These are phyloP conservation scores for Fusarium nanum DNA, from an alignment of 2,329 filamentous ascomycete genomes.

Conservation along the genomic window DNA sequence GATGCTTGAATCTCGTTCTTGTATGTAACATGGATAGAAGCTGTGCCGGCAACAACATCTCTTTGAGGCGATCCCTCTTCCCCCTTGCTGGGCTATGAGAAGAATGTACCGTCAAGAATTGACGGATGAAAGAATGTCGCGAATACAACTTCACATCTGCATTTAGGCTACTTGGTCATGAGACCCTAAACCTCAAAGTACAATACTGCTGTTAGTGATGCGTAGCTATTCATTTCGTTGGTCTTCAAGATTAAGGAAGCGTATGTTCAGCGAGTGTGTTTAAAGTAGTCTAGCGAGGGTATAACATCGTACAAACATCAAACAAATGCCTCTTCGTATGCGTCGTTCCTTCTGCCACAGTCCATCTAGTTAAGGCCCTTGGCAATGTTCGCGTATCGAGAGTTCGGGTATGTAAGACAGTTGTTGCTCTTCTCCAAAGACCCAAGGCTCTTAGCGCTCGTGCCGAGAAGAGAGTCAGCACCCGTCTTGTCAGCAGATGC, in stretches of 20 bases:
- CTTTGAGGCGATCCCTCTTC: no score
- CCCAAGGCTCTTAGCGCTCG: conserved; percentile 55
- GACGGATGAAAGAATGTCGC: no score
- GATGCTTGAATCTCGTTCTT: no score
- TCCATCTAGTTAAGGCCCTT: conserved; percentile 16
- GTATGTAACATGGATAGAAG: no score
- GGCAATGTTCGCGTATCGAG: conserved; percentile 64
- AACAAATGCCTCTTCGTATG: neutral
- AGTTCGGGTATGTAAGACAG: conserved; percentile 62
- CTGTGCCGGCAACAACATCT: no score
- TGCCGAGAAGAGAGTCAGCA: conserved; percentile 69
- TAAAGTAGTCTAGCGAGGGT: neutral
- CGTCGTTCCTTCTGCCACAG: no score
- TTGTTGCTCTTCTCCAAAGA: conserved; percentile 60
- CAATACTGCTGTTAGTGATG: neutral
- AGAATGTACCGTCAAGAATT: no score
- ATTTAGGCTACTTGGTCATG: neutral
- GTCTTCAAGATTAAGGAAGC: neutral
- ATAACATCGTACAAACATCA: neutral
- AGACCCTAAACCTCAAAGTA: neutral
- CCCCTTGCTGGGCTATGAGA: no score
- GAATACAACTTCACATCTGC: no score
- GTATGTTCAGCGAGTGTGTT: neutral
- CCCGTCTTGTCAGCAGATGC: conserved; percentile 73
- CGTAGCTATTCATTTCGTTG: neutral